A percentile compares a stretch with the other conserved stretches of the same genome.
Evolutionary conservation across 768 basidiomycete genomes (phyloP).

Genomic region (Boletus rubropictus): DNA sequence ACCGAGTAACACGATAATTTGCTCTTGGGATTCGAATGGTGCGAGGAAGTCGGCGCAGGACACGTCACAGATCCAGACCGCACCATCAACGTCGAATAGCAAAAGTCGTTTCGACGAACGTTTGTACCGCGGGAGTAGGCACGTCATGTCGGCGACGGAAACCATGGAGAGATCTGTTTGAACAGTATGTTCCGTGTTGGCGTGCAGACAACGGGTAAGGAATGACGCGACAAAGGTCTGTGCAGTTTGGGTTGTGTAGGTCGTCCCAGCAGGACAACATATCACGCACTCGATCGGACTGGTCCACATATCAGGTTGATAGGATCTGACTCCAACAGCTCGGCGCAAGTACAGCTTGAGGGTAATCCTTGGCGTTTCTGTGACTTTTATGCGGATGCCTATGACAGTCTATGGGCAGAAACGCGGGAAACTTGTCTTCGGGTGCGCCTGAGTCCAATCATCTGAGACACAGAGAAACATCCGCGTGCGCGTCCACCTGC

Average conservation of each 20-base stretch:
- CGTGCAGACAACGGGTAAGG: conserved; percentile 68
- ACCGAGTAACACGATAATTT: conserved; percentile 45
- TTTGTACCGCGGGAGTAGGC: conserved; percentile 62
- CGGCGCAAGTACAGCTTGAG: too few relatives aligned
- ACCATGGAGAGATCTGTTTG: conserved; percentile 30
- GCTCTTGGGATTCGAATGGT: conserved; percentile 36
- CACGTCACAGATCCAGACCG: conserved; percentile 64
- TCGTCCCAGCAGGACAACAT: conserved; percentile 75
- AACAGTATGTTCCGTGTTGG: conserved; percentile 58
- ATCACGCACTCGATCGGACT: too few relatives aligned
- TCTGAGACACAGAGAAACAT: too few relatives aligned
- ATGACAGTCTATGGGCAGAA: too few relatives aligned
- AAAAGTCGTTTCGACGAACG: conserved; percentile 61
- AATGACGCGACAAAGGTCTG: conserved; percentile 79
- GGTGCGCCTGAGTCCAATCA: too few relatives aligned
- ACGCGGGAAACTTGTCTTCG: too few relatives aligned
- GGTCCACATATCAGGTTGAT: too few relatives aligned
- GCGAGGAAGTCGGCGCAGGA: conserved; percentile 39
- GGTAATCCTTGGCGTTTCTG: too few relatives aligned
- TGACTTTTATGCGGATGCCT: too few relatives aligned
- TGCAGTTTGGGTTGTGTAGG: conserved; percentile 80
- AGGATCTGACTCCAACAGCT: too few relatives aligned
- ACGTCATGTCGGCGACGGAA: conserved; percentile 38
- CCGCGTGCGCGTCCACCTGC: too few relatives aligned
- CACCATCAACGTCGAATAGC: conserved; percentile 74